phyloP scores from a whole-genome alignment of 2,329 filamentous ascomycete genomes.

The Arthrinium puccinioides region DNA sequence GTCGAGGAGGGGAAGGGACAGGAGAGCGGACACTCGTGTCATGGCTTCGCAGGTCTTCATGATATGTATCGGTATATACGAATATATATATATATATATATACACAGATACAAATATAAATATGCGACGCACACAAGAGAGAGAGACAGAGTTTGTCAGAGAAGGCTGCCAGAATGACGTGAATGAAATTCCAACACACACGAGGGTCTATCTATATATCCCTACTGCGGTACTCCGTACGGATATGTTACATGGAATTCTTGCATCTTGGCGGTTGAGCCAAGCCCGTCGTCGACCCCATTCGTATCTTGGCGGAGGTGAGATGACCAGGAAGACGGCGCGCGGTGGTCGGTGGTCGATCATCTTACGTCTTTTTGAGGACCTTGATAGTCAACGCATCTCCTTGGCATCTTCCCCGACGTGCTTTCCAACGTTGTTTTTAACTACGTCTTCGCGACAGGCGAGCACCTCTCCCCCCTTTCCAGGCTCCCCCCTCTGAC shows the following conservation, averaged over 20 bases:
- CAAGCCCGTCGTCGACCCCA: neutral
- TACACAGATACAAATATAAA: neutral
- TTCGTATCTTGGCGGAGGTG: neutral
- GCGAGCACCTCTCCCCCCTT: neutral
- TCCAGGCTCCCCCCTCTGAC: neutral
- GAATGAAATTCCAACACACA: neutral
- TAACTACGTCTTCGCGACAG: neutral
- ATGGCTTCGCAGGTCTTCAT: neutral
- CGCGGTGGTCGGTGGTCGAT: neutral
- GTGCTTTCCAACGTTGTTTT: neutral
- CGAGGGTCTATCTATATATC: neutral
- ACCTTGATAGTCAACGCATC: slow-evolving; percentile 1
- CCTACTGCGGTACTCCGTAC: neutral
- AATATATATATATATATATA: neutral
- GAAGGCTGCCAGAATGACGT: neutral
- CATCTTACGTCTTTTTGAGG: neutral
- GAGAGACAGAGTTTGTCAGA: too few relatives aligned
- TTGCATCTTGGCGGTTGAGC: neutral
- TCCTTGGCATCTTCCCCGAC: neutral
- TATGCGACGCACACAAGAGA: neutral
- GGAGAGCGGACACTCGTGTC: neutral
- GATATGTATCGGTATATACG: neutral
- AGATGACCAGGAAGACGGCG: neutral
- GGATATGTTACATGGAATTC: neutral
- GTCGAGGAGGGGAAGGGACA: neutral